Conservation (phyloP, 2,329 filamentous ascomycete genomes). For the Fusarium redolens region DNA sequence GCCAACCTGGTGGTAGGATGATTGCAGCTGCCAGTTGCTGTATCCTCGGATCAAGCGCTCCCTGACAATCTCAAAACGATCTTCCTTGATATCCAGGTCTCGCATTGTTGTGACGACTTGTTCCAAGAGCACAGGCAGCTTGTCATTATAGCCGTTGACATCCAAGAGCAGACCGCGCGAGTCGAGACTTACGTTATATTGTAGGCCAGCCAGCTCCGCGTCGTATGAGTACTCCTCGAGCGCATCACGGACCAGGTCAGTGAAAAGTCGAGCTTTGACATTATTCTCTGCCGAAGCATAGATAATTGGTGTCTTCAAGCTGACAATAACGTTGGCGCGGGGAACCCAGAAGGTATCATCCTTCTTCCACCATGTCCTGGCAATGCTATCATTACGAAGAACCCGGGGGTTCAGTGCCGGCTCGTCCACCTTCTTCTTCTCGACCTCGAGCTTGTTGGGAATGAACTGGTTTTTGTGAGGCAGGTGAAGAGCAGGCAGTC, state of each 20-base stretch:
- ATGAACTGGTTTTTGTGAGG: conserved; percentile 97
- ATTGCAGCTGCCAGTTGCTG: conserved; percentile 83
- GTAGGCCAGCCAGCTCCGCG: conserved; percentile 89
- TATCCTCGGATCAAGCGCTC: conserved; percentile 82
- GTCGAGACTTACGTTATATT: conserved; percentile 82
- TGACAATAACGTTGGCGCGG: conserved; percentile 87
- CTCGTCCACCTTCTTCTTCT: conserved; percentile 88
- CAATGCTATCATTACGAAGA: conserved; percentile 83
- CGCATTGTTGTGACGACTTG: conserved; percentile 71
- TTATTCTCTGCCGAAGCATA: conserved; percentile 81
- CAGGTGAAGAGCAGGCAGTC: conserved; percentile 80
- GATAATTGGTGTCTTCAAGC: conserved; percentile 82
- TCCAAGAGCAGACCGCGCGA: conserved; percentile 80
- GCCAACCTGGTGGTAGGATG: conserved; percentile 89
- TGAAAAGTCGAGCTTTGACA: conserved; percentile 83
- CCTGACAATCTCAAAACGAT: conserved; percentile 91
- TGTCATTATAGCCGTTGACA: conserved; percentile 94
- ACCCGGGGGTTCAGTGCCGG: conserved; percentile 80
- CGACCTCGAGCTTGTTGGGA: conserved; percentile 90
- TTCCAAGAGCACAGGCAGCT: conserved; percentile 88
- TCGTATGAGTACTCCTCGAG: conserved; percentile 95
- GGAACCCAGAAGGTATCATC: conserved; percentile 99
- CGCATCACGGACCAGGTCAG: conserved; percentile 87
- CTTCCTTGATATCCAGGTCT: conserved; percentile 84
- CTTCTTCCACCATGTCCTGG: conserved; percentile 96